Evolutionary conservation across 2,329 filamentous ascomycete species (phyloP), one percentile per base, ranked within the genome.

Genomic region (Hyphodiscus sp.): DNA sequence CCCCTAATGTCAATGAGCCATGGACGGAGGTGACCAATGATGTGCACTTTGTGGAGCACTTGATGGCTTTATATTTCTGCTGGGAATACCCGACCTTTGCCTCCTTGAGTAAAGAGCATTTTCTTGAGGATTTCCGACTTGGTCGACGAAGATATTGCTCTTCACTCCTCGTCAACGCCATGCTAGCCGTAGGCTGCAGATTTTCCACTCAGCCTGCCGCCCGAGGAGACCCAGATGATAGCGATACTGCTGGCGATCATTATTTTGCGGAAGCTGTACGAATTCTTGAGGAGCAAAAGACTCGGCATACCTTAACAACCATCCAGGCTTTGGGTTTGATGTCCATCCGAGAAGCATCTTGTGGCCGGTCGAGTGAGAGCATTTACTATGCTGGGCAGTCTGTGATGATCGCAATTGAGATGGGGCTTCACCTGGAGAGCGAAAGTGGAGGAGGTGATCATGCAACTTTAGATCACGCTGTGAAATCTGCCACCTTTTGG

Each of bases 61-160:
- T 87, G 10, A 68, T 87, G 45, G 75, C 78, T 0, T 71, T 87
- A 29, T 88, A 87, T 68, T 88, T 88, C 58, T 86, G 83, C 70
- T 89, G 85, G 79, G 81, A 86, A 60, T 88, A 90, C 66, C 83
- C 86, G 2, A 88, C 85, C 18, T 88, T 88, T 69, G 81, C 84
- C 1, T 81, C 86, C 5, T 75, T 90, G 45, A 86, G 83, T 83
- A 58, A 63, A 45, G 56, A 61, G 29, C 58, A 60, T 46, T 63
- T 63, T 33, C 19, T 61, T n/a, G 48, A 48, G 13, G 60, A 54
- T 30, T 63, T 56, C 45, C 47, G 49, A 38, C 45, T 23, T 7
- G 63, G 63, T 1, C 59, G 52, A 20, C 46, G 41, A 16, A 54
- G 55, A 44, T 49, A 62, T 44, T 67, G 64, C 44, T 29, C 73